A percentile compares a stretch with the other conserved stretches of the same genome.
These are phyloP conservation scores for Xylaria flabelliformis DNA, from an alignment of 495 filamentous ascomycete species.

Conservation along the genomic window DNA sequence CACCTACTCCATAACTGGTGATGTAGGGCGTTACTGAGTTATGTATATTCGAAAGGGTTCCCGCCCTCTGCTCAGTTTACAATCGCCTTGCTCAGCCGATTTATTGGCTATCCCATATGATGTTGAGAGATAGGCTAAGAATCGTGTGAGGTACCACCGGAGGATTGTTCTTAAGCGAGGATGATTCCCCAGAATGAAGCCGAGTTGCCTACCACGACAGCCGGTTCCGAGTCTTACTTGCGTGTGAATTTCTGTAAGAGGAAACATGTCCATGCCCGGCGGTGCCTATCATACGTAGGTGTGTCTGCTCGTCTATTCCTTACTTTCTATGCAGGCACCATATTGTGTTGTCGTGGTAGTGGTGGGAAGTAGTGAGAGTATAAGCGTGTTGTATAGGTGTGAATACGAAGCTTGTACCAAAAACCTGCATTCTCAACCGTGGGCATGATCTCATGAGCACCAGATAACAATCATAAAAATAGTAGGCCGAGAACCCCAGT, in stretches of 20 bases:
- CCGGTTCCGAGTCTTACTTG: conserved; percentile 27
- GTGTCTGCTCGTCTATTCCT: not conserved
- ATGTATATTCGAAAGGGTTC: conserved; percentile 2
- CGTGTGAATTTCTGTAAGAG: conserved; percentile 23
- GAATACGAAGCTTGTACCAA: conserved; percentile 12
- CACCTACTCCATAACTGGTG: conserved; percentile 14
- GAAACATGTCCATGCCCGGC: conserved; percentile 16
- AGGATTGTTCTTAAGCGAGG: conserved; percentile 10
- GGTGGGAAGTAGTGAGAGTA: conserved; percentile 3
- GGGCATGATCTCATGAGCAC: not conserved
- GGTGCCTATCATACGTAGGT: conserved; percentile 12
- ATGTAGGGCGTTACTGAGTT: conserved; percentile 1
- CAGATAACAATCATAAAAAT: conserved; percentile 8
- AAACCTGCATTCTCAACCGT: conserved; percentile 13
- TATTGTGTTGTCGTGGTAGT: conserved; percentile 2
- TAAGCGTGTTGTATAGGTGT: conserved; percentile 5
- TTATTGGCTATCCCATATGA: not conserved
- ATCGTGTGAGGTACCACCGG: not conserved
- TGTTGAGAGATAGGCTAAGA: not conserved
- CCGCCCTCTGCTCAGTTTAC: conserved; percentile 1
- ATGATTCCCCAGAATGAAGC: conserved; percentile 17
- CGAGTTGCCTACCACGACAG: conserved; percentile 16
- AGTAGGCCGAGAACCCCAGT: conserved; percentile 13
- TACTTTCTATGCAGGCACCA: conserved; percentile 1
- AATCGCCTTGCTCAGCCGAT: not conserved